Base-by-base conservation (phyloP, 345 rosid species). In the Arabidopsis suecica region DNA sequence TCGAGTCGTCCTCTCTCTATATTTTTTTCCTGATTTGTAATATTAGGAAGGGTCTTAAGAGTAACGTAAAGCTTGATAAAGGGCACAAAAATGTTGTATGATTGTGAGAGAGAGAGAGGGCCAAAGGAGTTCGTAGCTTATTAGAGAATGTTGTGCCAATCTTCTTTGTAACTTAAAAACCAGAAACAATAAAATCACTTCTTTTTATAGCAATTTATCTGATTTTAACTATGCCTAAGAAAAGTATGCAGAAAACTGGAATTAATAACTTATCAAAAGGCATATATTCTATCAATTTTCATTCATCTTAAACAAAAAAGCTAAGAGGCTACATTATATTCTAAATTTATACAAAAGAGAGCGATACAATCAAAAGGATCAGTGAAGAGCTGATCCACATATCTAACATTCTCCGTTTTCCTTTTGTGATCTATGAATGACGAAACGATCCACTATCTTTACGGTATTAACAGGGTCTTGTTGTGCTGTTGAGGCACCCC, bases 391-490 rank as follows among this genome's bases (percentile, higher is more conserved):
- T 80, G 77, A 76, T 18, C 81, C 48, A 16, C 56, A 16, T 44
- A 38, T 47, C 76, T 77, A 77, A 37, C n/a, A 28, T 82, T 37
- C 82, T 77, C 87, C 68, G 79, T 49, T 67, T 69, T 48, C 56
- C 44, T 83, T 80, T 73, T 82, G 65, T 68, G 84, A 78, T 68
- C 30, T 78, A 76, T 50, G 77, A 65, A 93, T 78, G 58, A 81
- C 83, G 75, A 93, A 93, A 55, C 79, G 86, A 47, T 93, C 97
- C 5, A 93, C 96, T 69, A 93, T 78, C 81, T 80, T 87, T 44
- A 93, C 93, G 9, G 89, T 88, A 41, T 83, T 78, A 45, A 88
- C 71, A 1, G 97, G 97, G 80, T 93, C 97, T 67, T 86, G 94
- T 54, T 68, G 82, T 10, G 81, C 49, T 16, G 81, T 7, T 37